phyloP scores from a whole-genome alignment of 768 basidiomycete genomes.

The Daedaleopsis sinensis region DNA sequence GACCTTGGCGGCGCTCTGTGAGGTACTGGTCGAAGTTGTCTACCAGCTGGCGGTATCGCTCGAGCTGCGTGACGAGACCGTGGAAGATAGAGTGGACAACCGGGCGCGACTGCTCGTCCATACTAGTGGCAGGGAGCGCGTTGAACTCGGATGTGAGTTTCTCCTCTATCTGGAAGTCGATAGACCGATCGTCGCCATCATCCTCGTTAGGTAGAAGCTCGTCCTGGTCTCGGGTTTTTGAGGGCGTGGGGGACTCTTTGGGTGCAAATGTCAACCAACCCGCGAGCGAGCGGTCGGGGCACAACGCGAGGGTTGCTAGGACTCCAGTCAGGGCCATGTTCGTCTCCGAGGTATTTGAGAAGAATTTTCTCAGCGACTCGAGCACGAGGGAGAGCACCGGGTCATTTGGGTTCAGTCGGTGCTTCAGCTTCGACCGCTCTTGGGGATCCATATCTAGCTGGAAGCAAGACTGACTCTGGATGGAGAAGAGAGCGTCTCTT shows the following conservation, averaged over 20 bases:
- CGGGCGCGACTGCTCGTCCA: slow-evolving; percentile 75
- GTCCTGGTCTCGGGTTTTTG: slow-evolving; percentile 20
- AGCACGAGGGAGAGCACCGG: slow-evolving; percentile 73
- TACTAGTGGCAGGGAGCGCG: slow-evolving; percentile 62
- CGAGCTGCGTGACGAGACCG: slow-evolving; percentile 79
- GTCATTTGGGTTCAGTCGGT: slow-evolving; percentile 79
- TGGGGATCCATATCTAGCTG: slow-evolving; percentile 46
- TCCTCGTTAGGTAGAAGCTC: slow-evolving; percentile 37
- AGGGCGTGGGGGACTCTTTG: slow-evolving; percentile 38
- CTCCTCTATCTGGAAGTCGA: slow-evolving; percentile 75
- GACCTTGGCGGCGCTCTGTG: slow-evolving; percentile 82
- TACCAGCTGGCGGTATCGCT: slow-evolving; percentile 74
- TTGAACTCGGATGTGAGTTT: slow-evolving; percentile 59
- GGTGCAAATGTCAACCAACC: slow-evolving; percentile 84
- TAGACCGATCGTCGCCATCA: slow-evolving; percentile 79
- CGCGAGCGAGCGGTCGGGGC: slow-evolving; percentile 81
- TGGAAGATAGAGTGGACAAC: slow-evolving; percentile 82
- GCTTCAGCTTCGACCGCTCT: slow-evolving; percentile 51
- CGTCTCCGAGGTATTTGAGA: slow-evolving; percentile 81
- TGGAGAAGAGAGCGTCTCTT: slow-evolving; percentile 68
- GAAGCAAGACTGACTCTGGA: slow-evolving; percentile 68
- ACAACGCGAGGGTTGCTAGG: slow-evolving; percentile 78
- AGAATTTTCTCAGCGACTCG: slow-evolving; percentile 74
- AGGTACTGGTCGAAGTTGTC: slow-evolving; percentile 85
- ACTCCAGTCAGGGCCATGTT: slow-evolving; percentile 89